Conservation (phyloP, 1,284 basidiomycete species). For the Ceratobasidium theobromae region DNA sequence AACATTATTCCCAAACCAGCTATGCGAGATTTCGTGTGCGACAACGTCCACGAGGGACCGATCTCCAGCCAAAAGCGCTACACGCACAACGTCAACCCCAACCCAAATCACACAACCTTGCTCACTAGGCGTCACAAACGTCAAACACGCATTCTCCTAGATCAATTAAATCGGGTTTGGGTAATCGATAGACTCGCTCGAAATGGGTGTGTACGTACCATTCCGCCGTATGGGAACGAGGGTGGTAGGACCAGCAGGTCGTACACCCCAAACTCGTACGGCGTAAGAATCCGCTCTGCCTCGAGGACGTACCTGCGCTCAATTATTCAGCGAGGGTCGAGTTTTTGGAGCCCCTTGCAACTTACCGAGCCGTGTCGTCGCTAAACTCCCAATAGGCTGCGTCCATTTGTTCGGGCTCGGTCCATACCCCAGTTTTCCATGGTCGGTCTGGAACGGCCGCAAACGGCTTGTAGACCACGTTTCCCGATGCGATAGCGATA, state of each 20-base stretch:
- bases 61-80: slow-evolving; percentile 80
- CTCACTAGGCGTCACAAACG: slow-evolving; percentile 85
- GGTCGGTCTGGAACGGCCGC: slow-evolving; percentile 58
- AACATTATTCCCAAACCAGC: slow-evolving; percentile 42
- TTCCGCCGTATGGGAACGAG: slow-evolving; percentile 90
- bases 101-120: background rate
- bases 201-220: slow-evolving; percentile 54
- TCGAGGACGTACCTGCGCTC: slow-evolving; percentile 69
- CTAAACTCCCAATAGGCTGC: slow-evolving; percentile 86
- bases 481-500: slow-evolving; percentile 83
- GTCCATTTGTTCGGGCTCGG: slow-evolving; percentile 82
- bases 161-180: slow-evolving; percentile 10
- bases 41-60: slow-evolving; percentile 84
- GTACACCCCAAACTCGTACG: slow-evolving; percentile 88
- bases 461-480: slow-evolving; percentile 75
- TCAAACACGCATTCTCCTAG: slow-evolving; percentile 79
- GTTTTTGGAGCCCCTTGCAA: no score
- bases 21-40: slow-evolving; percentile 53
- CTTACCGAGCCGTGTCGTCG: slow-evolving; percentile 73
- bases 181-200: slow-evolving; percentile 39
- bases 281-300: slow-evolving; percentile 72
- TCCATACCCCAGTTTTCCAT: slow-evolving; percentile 87
- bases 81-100: slow-evolving; percentile 5
- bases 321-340: slow-evolving; percentile 3
- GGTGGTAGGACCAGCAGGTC: slow-evolving; percentile 92